Evolutionary conservation across 148 eudicot genomes (phyloP).

Genomic region (Camellia sinensis): DNA sequence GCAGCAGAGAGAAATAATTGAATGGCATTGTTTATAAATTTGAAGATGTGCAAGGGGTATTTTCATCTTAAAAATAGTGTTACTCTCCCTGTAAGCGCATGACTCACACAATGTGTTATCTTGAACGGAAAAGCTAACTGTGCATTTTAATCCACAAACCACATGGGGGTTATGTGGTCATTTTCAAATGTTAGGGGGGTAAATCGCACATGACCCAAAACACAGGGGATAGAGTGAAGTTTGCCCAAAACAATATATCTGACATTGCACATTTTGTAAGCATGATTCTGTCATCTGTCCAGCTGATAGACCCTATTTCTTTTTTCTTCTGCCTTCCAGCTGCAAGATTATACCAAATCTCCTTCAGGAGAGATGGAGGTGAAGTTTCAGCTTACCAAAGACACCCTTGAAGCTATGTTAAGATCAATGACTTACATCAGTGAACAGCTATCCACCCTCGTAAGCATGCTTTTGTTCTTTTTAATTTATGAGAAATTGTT

Average conservation of each 20-base stretch:
- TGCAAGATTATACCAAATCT: conserved; percentile 32
- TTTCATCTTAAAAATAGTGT: too few species aligned
- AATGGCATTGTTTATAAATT: too few species aligned
- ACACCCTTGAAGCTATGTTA: conserved; percentile 28
- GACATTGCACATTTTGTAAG: background rate
- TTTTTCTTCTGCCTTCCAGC: conserved; percentile 14
- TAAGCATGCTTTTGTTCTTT: conserved; percentile 12
- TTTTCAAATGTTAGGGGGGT: too few species aligned
- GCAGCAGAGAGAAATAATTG: too few species aligned
- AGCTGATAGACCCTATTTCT: background rate
- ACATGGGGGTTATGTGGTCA: too few species aligned
- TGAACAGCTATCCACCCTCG: conserved; percentile 19
- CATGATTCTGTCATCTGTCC: conserved; percentile 1
- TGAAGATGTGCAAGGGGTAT: too few species aligned
- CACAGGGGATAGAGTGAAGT: too few species aligned
- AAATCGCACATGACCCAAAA: too few species aligned
- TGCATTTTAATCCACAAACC: too few species aligned
- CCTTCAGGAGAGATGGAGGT: conserved; percentile 29
- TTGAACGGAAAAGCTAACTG: too few species aligned
- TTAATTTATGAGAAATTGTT: background rate
- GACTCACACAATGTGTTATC: too few species aligned
- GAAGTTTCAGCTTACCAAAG: conserved; percentile 34
- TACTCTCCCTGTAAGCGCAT: too few species aligned
- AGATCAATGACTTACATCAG: conserved; percentile 30
- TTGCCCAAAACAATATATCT: background rate